Conservation (phyloP, 129 eudicot species). For the Ambrosia trifida region DNA sequence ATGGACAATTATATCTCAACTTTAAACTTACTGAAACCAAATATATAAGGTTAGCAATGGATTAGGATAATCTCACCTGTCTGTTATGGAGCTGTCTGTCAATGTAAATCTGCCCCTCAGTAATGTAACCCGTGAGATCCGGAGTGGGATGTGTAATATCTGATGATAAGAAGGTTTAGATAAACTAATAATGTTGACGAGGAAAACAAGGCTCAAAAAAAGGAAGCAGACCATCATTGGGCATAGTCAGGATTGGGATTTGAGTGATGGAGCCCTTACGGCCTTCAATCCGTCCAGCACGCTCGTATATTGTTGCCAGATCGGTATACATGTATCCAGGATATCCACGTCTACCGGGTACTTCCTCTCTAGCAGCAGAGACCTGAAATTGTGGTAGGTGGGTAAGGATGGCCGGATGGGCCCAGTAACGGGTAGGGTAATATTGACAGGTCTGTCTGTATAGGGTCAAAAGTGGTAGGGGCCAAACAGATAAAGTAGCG, state of each 20-base stretch:
- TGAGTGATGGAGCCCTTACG: conserved; percentile 96
- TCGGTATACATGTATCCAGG: conserved; percentile 99
- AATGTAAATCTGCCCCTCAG: conserved; percentile 96
- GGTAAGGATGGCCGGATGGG: not conserved
- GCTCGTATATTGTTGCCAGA: conserved; percentile 95
- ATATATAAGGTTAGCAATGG: not conserved
- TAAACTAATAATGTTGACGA: not conserved
- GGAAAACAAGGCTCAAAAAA: not conserved
- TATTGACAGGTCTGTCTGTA: not conserved
- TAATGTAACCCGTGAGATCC: conserved; percentile 98
- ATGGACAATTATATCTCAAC: not conserved
- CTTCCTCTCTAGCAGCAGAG: conserved; percentile 98
- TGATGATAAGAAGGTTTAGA: conserved; percentile 30
- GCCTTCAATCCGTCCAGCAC: conserved; percentile 98
- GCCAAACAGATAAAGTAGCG: not conserved
- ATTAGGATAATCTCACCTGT: conserved; percentile 50
- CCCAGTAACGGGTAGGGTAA: not conserved
- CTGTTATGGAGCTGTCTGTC: conserved; percentile 95
- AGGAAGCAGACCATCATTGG: conserved; percentile 70
- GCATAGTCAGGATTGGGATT: conserved; percentile 94
- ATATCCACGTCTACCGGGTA: conserved; percentile 99
- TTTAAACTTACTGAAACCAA: not conserved
- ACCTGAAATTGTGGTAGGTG: conserved; percentile 47
- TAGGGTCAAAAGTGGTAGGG: not conserved
- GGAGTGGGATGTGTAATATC: conserved; percentile 99